Evolutionary conservation across 345 rosid species (phyloP), one percentile per base, ranked within the genome.

Genomic region (Euphorbia peplus): DNA sequence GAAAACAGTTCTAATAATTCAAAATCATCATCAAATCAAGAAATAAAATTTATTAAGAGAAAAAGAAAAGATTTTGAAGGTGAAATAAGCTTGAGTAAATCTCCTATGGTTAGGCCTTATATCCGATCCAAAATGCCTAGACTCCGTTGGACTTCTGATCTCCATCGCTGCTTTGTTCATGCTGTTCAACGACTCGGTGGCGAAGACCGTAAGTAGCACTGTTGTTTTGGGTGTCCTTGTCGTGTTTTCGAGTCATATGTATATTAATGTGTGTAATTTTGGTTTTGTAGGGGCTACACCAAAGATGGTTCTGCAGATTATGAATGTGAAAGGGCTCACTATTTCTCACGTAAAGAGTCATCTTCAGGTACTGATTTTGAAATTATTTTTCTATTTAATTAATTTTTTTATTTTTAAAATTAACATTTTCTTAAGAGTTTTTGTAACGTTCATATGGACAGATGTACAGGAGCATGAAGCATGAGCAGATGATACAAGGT

Each of bases 271-370:
- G n/a, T n/a, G n/a, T n/a, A n/a, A n/a, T n/a, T n/a, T n/a, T n/a
- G n/a, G n/a, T 24, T 39, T 8, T 37, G 22, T 60, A 88, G 90
- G 82, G 64, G 95, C 90, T 22, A 89, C 95, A 2, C 95, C 95
- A 0, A 89, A 89, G 78, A 69, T 83, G 85, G 85, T 89, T 52
- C 66, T 89, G 48, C 86, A 89, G 73, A 71, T 81, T 10, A 89
- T 89, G 91, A 58, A 76, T 76, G 85, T 85, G 60, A 85, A 76
- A 69, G 95, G 88, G 16, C 88, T 89, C 2, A 81, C 91, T 10
- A 82, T 89, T 44, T 82, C 91, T 71, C 91, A 89, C 66, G 88
- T 89, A 9, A 89, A 89, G 81, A 89, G 95, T 75, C 95, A 89
- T 74, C 91, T 89, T 61, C 91, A 89, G 95, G 95, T 87, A 69